These are phyloP conservation scores for Galerina sulciceps DNA, from an alignment of 768 basidiomycete genomes.

Conservation along the genomic window DNA sequence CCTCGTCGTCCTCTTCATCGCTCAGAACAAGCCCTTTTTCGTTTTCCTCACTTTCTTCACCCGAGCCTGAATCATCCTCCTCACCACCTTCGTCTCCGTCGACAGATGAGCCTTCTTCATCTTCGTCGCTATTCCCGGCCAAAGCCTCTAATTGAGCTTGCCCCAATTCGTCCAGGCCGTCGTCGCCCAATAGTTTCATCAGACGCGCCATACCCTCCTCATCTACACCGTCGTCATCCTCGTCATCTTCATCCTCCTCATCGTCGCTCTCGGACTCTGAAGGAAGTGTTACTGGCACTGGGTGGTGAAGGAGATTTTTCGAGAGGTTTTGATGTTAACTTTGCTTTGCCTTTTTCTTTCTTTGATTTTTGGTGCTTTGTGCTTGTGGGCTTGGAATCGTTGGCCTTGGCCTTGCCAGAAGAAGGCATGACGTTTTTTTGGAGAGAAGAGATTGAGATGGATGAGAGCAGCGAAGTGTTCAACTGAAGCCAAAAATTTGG, in stretches of 20 bases:
- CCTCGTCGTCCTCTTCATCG: conserved; percentile 40
- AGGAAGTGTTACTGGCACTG: conserved; percentile 1
- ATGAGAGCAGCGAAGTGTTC: neutral
- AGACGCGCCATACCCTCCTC: conserved; percentile 24
- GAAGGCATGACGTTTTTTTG: conserved; percentile 9
- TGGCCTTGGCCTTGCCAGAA: conserved; percentile 1
- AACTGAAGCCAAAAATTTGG: conserved; percentile 16
- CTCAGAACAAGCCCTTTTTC: conserved; percentile 37
- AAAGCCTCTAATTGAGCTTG: conserved; percentile 54
- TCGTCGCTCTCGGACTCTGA: conserved; percentile 22
- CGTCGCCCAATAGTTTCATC: conserved; percentile 38
- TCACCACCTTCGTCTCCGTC: conserved; percentile 41
- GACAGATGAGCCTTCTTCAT: conserved; percentile 15
- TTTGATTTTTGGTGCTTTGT: conserved; percentile 1
- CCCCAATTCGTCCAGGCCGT: conserved; percentile 62
- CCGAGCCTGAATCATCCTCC: conserved; percentile 14
- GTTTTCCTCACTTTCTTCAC: conserved; percentile 25
- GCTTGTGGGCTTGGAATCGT: conserved; percentile 7
- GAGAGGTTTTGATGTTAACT: conserved; percentile 3
- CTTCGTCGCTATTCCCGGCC: conserved; percentile 20
- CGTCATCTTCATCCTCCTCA: conserved; percentile 23
- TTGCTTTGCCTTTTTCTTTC: conserved; percentile 15
- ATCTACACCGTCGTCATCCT: conserved; percentile 15
- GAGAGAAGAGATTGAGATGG: neutral
- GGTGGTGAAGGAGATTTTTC: conserved; percentile 10